Percentiles rank a stretch among this genome's conserved stretches.
Conservation (phyloP, 73 alveolate genomes). For the Urostyla sp. region DNA sequence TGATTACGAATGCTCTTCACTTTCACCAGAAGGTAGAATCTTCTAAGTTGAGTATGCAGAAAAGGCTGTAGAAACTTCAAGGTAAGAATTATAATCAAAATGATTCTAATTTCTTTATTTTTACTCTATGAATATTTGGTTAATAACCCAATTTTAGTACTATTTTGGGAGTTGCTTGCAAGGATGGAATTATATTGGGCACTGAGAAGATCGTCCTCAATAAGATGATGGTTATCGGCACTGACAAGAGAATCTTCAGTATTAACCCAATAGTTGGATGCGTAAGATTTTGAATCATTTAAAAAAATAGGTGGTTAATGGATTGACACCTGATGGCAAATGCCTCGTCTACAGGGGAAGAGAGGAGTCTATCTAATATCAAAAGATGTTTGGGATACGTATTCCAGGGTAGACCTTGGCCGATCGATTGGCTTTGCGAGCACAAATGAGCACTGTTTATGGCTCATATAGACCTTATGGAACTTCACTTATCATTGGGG, state of each 20-base stretch:
- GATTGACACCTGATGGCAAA: conserved; percentile 95
- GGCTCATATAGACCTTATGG: conserved; percentile 93
- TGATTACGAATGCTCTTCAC: conserved; percentile 82
- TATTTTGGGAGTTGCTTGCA: conserved; percentile 87
- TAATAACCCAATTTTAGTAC: conserved; percentile 69
- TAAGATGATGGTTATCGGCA: conserved; percentile 87
- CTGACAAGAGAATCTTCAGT: conserved; percentile 89
- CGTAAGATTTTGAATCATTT: conserved; percentile 45
- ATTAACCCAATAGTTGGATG: conserved; percentile 76
- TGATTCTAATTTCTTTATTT: background rate
- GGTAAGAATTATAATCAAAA: conserved; percentile 28
- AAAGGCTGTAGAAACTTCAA: conserved; percentile 91
- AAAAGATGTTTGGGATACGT: conserved; percentile 82
- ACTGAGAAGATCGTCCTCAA: conserved; percentile 87
- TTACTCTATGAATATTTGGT: conserved; percentile 19
- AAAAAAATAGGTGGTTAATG: conserved; percentile 70
- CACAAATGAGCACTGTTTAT: conserved; percentile 87
- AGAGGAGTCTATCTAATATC: conserved; percentile 85
- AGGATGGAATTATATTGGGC: conserved; percentile 92
- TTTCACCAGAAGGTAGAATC: conserved; percentile 94
- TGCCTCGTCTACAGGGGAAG: conserved; percentile 86
- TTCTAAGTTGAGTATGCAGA: conserved; percentile 92
- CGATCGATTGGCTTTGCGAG: conserved; percentile 88
- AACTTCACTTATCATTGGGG: conserved; percentile 77
- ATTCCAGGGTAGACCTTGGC: conserved; percentile 86